phyloP scores from a whole-genome alignment of 805 yeast genomes.

The Phaffomyces thermotolerans region DNA sequence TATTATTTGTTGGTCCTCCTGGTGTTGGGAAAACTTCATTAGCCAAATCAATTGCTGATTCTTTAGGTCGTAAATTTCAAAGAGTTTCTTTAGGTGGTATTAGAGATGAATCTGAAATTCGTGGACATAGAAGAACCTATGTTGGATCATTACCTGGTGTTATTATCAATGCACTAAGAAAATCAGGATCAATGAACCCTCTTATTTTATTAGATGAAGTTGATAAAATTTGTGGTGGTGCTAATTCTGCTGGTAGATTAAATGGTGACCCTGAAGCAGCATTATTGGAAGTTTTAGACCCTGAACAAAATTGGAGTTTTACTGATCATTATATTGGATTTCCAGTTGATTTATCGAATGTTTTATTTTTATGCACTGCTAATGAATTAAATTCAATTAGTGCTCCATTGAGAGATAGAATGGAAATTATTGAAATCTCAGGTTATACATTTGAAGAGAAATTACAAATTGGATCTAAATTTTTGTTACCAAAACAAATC shows the following conservation, averaged over 20 bases:
- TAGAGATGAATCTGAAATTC: slow-evolving; percentile 80
- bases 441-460: slow-evolving; percentile 82
- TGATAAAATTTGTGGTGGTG: slow-evolving; percentile 64
- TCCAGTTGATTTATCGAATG: slow-evolving; percentile 77
- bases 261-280: slow-evolving; percentile 92
- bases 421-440: slow-evolving; percentile 71
- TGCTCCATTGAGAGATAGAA: slow-evolving; percentile 72
- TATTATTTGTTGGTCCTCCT: slow-evolving; percentile 84
- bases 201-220: slow-evolving; percentile 79
- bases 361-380: slow-evolving; percentile 80
- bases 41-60: slow-evolving; percentile 72
- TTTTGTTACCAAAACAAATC: slow-evolving; percentile 70
- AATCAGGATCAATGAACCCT: slow-evolving; percentile 73
- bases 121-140: slow-evolving; percentile 88
- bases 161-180: slow-evolving; percentile 67
- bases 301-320: slow-evolving; percentile 75
- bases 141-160: slow-evolving; percentile 92
- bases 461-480: slow-evolving; percentile 58
- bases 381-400: slow-evolving; percentile 67
- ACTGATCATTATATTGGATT: slow-evolving; percentile 81
- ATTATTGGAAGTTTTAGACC: slow-evolving; percentile 78
- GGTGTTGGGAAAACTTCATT: slow-evolving; percentile 90
- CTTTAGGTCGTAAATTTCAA: slow-evolving; percentile 69
- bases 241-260: slow-evolving; percentile 32
- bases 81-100: slow-evolving; percentile 82